Evolutionary conservation across 176 grass and related monocot genomes (phyloP).

Genomic region (Stipa capillata): DNA sequence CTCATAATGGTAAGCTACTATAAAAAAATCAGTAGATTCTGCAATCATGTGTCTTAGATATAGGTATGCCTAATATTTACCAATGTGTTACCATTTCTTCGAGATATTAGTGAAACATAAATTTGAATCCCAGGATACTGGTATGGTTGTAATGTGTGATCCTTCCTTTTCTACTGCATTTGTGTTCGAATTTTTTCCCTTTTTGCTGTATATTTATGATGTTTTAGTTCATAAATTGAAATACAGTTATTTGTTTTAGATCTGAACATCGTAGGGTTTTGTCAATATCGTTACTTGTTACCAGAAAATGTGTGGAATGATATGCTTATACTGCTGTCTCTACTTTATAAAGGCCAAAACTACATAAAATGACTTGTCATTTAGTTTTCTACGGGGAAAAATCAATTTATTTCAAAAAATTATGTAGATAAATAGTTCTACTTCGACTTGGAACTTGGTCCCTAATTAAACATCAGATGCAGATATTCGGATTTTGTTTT

Average conservation of each 20-base stretch:
- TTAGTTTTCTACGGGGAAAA: neutral
- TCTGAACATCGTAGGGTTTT: neutral
- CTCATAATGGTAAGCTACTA: neutral
- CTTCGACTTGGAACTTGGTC: too few species aligned
- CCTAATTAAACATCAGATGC: conserved; percentile 2
- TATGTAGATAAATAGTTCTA: neutral
- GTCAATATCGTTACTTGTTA: neutral
- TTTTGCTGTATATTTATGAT: neutral
- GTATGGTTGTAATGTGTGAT: neutral
- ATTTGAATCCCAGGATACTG: neutral
- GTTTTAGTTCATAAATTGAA: neutral
- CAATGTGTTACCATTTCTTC: neutral
- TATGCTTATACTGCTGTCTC: neutral
- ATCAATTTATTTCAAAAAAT: neutral
- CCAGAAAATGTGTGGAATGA: neutral
- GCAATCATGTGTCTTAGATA: neutral
- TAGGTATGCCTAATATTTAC: neutral
- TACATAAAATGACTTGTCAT: neutral
- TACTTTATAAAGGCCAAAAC: neutral
- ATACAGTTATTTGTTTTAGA: neutral
- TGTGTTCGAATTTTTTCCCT: neutral
- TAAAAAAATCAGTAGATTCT: neutral
- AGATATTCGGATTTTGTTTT: neutral
- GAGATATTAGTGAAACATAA: neutral
- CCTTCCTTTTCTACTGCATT: neutral